Conservation (phyloP, 495 filamentous ascomycete species). For the Podospora tetraspora region DNA sequence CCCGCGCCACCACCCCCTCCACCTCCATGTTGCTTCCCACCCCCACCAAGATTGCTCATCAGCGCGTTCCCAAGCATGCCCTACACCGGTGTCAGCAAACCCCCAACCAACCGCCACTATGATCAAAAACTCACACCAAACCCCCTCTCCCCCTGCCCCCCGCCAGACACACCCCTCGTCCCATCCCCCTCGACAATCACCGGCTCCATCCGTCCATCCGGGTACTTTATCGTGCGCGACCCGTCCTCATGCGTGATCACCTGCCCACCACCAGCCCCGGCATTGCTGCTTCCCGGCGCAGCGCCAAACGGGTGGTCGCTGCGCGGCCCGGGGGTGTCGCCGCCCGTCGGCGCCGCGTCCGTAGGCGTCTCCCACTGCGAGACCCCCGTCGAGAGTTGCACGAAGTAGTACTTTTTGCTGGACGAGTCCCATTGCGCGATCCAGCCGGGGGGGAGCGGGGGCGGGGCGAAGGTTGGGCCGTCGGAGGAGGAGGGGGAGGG, state of each 20-base stretch:
- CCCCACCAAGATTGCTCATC: conserved; percentile 18
- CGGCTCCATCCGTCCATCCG: conserved; percentile 49
- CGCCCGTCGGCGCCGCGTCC: conserved; percentile 48
- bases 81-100: conserved; percentile 9
- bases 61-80: conserved; percentile 27
- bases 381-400: conserved; percentile 66
- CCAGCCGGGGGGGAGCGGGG: conserved; percentile 67
- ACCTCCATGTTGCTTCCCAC: conserved; percentile 17
- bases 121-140: conserved; percentile 37
- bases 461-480: conserved; percentile 66
- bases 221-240: conserved; percentile 42
- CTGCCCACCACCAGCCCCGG: conserved; percentile 28
- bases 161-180: conserved; percentile 31
- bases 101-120: too few species aligned
- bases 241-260: conserved; percentile 52
- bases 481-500: conserved; percentile 58
- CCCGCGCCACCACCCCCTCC: conserved; percentile 22
- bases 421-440: conserved; percentile 78
- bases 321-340: conserved; percentile 42
- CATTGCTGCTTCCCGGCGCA: conserved; percentile 13
- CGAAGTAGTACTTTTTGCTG: conserved; percentile 72
- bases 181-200: conserved; percentile 28
- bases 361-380: conserved; percentile 78
- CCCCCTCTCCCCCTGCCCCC: conserved; percentile 36
- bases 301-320: conserved; percentile 50